Conservation (phyloP, 108 stramenopile genomes). For the Skeletonema costatum region DNA sequence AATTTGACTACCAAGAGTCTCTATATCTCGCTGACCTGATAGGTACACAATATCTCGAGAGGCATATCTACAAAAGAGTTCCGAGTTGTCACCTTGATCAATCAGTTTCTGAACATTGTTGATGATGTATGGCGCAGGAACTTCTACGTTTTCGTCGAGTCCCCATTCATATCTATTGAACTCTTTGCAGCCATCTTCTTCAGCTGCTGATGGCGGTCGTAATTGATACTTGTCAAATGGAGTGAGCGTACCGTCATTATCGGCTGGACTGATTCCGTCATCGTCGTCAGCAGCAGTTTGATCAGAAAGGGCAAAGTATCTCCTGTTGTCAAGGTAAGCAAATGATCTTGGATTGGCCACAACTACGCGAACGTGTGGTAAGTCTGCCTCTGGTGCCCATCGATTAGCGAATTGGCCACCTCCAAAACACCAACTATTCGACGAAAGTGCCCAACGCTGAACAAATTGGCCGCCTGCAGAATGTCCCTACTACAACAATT, state of each 20-base stretch:
- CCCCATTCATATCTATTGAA: constrained; percentile 88
- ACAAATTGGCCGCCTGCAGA: constrained; percentile 83
- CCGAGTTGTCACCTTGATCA: constrained; percentile 34
- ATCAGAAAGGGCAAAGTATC: constrained; percentile 33
- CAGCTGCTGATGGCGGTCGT: constrained; percentile 18
- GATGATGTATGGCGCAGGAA: constrained; percentile 62
- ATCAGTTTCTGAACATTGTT: constrained; percentile 16
- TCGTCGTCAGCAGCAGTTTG: not conserved
- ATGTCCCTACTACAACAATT: constrained; percentile 78
- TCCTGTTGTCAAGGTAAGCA: constrained; percentile 68
- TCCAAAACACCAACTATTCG: constrained; percentile 53
- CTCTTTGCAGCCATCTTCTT: constrained; percentile 42
- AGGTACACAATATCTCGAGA: constrained; percentile 68
- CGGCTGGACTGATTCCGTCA: constrained; percentile 10
- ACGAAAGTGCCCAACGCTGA: constrained; percentile 83
- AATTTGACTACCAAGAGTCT: constrained; percentile 39
- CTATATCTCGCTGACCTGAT: constrained; percentile 64
- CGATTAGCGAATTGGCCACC: constrained; percentile 16
- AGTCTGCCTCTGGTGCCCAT: not conserved
- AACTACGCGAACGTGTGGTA: constrained; percentile 51
- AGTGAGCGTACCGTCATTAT: constrained; percentile 6
- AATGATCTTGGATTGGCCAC: constrained; percentile 85
- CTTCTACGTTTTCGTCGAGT: constrained; percentile 46
- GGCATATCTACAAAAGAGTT: constrained; percentile 55
- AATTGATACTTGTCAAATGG: constrained; percentile 24